Base-by-base conservation (phyloP, 441 rosid species). In the Aleurites moluccanus region DNA sequence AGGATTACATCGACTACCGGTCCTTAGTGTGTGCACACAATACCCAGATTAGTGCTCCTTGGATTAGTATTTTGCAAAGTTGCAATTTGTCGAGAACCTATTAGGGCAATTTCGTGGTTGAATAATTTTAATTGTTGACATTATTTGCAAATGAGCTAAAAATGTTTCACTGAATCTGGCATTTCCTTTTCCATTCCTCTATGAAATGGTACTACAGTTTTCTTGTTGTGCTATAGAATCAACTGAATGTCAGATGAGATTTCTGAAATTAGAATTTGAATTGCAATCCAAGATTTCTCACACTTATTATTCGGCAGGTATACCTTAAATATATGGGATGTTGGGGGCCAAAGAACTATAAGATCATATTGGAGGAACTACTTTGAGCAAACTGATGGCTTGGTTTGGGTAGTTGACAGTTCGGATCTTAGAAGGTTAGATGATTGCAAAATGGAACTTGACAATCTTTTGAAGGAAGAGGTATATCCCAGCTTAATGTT, bases 281-380 rank as follows among this genome's bases (percentile, higher is more conserved):
- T 55, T 27, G 30, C 15, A 10, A 30, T 11, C 67, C 33, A 65
- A 35, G n/a, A n/a, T 44, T 47, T 25, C 6, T 30, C 8, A 18
- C 30, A 38, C 2, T 55, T 30, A 21, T 56, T 53, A 42, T 73
- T 81, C 64, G 83, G 50, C 67, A 92, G 99, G 91, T 92, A 95
- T 79, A 84, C 86, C 13, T 79, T 95, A 55, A 93, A 95, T 72
- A 89, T 95, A 82, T 95, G 98, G 99, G 99, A 95, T 80, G 92
- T 95, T 5, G 99, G 99, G 27, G 98, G 99, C 42, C 99, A 95
- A 76, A 89, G 91, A 81, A 95, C 99, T 4, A 91, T 95, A 82
- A 87, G 99, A 81, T 95, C 98, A 2, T 95, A 95, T 30, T 95
- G 99, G 97, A 90, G 98, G 87, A 95, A 95, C 79, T 95, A 95